A percentile compares a stretch with the other conserved stretches of the same genome.
phyloP scores from a whole-genome alignment of 2,329 filamentous ascomycete genomes.

The Phaeosphaeria sp. region DNA sequence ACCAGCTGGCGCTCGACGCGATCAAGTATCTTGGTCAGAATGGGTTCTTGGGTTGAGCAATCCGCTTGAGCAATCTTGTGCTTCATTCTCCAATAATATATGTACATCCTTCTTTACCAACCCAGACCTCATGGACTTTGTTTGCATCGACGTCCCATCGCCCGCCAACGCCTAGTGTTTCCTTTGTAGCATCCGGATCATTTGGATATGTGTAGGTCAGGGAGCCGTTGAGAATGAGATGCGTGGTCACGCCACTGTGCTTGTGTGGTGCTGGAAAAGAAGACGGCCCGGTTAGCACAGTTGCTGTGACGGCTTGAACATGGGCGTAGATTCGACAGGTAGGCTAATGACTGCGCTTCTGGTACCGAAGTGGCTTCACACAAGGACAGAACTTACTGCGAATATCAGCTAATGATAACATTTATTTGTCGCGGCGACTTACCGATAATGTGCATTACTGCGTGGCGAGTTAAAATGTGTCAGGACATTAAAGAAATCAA shows the following conservation, averaged over 20 bases:
- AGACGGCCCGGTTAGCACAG: too few relatives aligned
- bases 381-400: too few relatives aligned
- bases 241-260: slow-evolving; percentile 70
- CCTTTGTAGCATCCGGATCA: slow-evolving; percentile 62
- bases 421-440: too few relatives aligned
- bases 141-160: slow-evolving; percentile 71
- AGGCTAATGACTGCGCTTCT: too few relatives aligned
- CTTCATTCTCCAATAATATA: slow-evolving; percentile 66
- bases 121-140: slow-evolving; percentile 72
- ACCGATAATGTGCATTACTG: slow-evolving; percentile 72
- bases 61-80: background rate
- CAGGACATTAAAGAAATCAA: too few relatives aligned
- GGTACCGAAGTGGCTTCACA: too few relatives aligned
- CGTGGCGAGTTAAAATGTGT: slow-evolving; percentile 20
- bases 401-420: too few relatives aligned
- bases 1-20: slow-evolving; percentile 51
- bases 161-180: slow-evolving; percentile 65
- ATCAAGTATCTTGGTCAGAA: slow-evolving; percentile 55
- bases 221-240: slow-evolving; percentile 70
- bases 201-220: slow-evolving; percentile 72
- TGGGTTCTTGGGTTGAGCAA: slow-evolving; percentile 48
- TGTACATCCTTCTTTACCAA: slow-evolving; percentile 70
- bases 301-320: too few relatives aligned
- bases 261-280: slow-evolving; percentile 72
- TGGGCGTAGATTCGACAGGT: too few relatives aligned